These are phyloP conservation scores for Cystobasidiopsis lactophilus DNA, from an alignment of 768 basidiomycete genomes.

Conservation along the genomic window DNA sequence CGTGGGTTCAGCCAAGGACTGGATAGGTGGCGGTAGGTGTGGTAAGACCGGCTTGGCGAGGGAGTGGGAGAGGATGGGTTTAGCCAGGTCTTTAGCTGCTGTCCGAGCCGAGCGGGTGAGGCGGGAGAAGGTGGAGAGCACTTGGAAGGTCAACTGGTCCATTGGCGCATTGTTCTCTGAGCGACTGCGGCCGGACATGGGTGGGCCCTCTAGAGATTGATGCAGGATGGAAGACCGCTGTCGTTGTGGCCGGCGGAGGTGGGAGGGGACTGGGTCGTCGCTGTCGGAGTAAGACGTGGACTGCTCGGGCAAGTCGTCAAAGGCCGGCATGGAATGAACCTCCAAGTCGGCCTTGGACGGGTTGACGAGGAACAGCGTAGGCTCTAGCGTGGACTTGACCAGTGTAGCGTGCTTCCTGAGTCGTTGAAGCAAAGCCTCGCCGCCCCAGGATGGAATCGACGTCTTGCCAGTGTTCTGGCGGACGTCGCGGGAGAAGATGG, in stretches of 20 bases:
- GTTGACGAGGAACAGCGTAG: conserved; percentile 70
- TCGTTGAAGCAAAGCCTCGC: conserved; percentile 45
- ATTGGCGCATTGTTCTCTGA: conserved; percentile 13
- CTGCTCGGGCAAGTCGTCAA: background rate
- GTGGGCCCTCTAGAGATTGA: conserved; percentile 35
- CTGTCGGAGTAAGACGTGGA: background rate
- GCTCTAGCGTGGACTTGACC: conserved; percentile 63
- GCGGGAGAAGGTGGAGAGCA: conserved; percentile 83
- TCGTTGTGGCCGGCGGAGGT: conserved; percentile 23
- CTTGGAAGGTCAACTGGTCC: conserved; percentile 22
- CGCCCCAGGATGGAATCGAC: conserved; percentile 9
- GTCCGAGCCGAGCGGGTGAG: conserved; percentile 36
- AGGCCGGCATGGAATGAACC: background rate
- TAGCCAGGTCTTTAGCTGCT: conserved; percentile 70
- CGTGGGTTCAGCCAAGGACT: conserved; percentile 49
- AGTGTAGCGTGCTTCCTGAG: conserved; percentile 57
- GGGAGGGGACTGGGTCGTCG: conserved; percentile 32
- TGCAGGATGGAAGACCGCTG: conserved; percentile 52
- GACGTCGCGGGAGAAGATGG: conserved; percentile 18
- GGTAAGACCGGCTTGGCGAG: conserved; percentile 89
- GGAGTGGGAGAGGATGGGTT: conserved; percentile 84
- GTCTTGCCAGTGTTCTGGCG: conserved; percentile 3
- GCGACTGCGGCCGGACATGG: background rate
- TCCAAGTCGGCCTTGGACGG: conserved; percentile 60
- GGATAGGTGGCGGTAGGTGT: conserved; percentile 83